These are phyloP conservation scores for Truncatella angustata DNA, from an alignment of 2,329 filamentous ascomycete genomes.

Conservation along the genomic window DNA sequence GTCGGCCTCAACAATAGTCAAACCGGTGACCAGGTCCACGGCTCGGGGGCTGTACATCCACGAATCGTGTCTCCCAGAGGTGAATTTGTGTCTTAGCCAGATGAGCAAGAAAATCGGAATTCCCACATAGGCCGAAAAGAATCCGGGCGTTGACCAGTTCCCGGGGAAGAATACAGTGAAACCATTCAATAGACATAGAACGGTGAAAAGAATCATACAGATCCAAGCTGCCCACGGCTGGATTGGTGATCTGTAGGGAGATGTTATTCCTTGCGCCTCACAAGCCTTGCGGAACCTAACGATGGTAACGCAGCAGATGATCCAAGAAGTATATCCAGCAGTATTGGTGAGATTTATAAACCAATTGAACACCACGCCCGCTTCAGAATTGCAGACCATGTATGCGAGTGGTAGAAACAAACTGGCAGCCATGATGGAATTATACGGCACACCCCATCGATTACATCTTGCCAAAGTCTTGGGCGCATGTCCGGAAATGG, in stretches of 20 bases:
- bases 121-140: conserved; percentile 69
- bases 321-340: conserved; percentile 68
- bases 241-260: conserved; percentile 63
- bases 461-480: conserved; percentile 47
- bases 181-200: conserved; percentile 70
- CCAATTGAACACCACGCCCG: conserved; percentile 36
- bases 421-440: conserved; percentile 58
- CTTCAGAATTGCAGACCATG: conserved; percentile 57
- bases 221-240: conserved; percentile 70
- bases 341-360: conserved; percentile 60
- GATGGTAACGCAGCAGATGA: conserved; percentile 66
- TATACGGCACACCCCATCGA: conserved; percentile 55
- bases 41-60: not conserved
- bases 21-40: not conserved
- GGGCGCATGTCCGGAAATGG: conserved; percentile 55
- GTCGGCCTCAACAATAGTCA: not conserved
- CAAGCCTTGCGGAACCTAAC: conserved; percentile 68
- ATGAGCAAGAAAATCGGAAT: conserved; percentile 63
- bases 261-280: conserved; percentile 59
- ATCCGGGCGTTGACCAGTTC: conserved; percentile 42
- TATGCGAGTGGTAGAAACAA: conserved; percentile 63
- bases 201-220: conserved; percentile 56
- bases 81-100: conserved; percentile 65
- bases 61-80: not conserved
- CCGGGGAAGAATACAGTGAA: conserved; percentile 69